A percentile compares a stretch with the other conserved stretches of the same genome.
Evolutionary conservation across 2,329 filamentous ascomycete genomes (phyloP).

Genomic region (Whalleya microplaca): DNA sequence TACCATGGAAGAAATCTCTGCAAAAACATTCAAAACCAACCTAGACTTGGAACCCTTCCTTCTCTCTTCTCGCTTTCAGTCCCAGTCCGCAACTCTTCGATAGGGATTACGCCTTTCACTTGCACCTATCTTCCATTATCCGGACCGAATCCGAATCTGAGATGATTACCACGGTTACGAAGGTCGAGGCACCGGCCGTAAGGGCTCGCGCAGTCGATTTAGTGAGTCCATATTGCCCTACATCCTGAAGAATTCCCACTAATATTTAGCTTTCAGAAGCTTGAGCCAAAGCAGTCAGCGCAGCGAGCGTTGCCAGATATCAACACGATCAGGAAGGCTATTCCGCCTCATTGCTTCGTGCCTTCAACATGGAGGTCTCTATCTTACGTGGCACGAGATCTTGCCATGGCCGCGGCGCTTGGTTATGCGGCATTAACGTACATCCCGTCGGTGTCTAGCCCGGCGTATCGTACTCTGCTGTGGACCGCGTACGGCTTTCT

Average conservation of each 20-base stretch:
- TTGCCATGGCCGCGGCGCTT: slow-evolving; percentile 52
- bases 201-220: slow-evolving; percentile 17
- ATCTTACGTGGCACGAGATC: slow-evolving; percentile 60
- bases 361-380: slow-evolving; percentile 55
- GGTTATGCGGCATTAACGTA: slow-evolving; percentile 56
- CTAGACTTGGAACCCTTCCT: slow-evolving; percentile 1
- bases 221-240: slow-evolving; percentile 11
- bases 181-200: slow-evolving; percentile 22
- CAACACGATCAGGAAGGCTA: slow-evolving; percentile 54
- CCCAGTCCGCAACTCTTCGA: neutral
- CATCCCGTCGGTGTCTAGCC: slow-evolving; percentile 54
- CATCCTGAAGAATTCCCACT: neutral
- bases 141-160: neutral
- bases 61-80: neutral
- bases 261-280: slow-evolving; percentile 12
- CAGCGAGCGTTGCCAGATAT: slow-evolving; percentile 47
- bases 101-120: neutral
- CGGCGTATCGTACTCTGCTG: slow-evolving; percentile 47
- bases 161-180: slow-evolving; percentile 26
- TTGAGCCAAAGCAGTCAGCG: slow-evolving; percentile 11
- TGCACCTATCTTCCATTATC: neutral
- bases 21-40: slow-evolving; percentile 12
- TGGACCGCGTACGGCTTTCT: slow-evolving; percentile 65
- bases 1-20: slow-evolving; percentile 15
- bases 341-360: slow-evolving; percentile 65